Percentiles rank a stretch among this genome's conserved stretches.
phyloP scores from a whole-genome alignment of 139 green algal species.

The Dunaliella primolecta region DNA sequence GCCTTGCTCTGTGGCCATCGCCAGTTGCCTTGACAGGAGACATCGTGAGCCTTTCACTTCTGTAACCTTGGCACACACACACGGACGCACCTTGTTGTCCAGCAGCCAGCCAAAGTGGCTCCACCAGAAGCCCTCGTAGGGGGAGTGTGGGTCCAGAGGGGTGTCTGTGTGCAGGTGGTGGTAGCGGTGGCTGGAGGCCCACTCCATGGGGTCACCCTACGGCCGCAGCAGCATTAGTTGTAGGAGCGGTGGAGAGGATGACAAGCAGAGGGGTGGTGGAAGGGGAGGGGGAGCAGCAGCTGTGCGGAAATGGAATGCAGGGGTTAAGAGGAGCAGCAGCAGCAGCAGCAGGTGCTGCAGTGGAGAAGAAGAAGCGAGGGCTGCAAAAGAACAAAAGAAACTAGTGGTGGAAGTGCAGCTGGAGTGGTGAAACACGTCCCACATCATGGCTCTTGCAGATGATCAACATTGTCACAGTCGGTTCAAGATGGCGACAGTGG shows the following conservation, averaged over 20 bases:
- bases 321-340: too few relatives aligned
- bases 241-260: background rate
- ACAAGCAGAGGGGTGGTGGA: background rate
- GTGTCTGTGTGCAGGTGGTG: slow-evolving; percentile 98
- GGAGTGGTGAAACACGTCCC: background rate
- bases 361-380: too few relatives aligned
- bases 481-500: background rate
- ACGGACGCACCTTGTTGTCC: slow-evolving; percentile 87
- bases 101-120: slow-evolving; percentile 96
- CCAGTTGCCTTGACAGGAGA: too few relatives aligned
- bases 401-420: too few relatives aligned
- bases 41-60: too few relatives aligned
- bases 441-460: background rate
- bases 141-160: slow-evolving; percentile 93
- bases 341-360: too few relatives aligned
- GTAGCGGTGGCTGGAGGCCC: slow-evolving; percentile 81
- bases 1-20: too few relatives aligned
- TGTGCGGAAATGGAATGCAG: background rate
- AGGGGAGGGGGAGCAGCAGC: background rate
- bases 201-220: slow-evolving; percentile 91
- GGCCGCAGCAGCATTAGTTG: background rate
- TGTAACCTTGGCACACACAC: too few relatives aligned
- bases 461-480: background rate
- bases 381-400: too few relatives aligned
- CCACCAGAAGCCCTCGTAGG: slow-evolving; percentile 99